These are phyloP conservation scores for Trichoderma gracile DNA, from an alignment of 2,329 filamentous ascomycete genomes.

Conservation along the genomic window DNA sequence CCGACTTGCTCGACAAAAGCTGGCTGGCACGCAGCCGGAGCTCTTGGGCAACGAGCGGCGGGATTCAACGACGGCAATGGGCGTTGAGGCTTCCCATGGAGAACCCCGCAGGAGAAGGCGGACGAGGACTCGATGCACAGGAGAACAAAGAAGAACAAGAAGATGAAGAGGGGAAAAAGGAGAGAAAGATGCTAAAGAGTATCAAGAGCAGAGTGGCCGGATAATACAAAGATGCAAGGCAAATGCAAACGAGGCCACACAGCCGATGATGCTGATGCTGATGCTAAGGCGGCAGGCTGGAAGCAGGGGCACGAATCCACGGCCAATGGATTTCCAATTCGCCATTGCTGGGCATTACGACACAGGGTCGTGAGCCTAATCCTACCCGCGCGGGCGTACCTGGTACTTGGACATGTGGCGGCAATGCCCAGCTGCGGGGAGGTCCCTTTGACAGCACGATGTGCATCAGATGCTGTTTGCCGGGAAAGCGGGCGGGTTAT, in stretches of 20 bases:
- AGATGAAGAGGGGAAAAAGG: neutral
- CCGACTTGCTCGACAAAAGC: neutral
- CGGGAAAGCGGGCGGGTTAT: too few relatives aligned
- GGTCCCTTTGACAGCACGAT: neutral
- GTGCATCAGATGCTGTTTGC: too few relatives aligned
- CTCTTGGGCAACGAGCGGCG: constrained; percentile 21
- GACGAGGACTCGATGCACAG: neutral
- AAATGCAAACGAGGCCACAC: constrained; percentile 1
- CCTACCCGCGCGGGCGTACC: neutral
- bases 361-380: constrained; percentile 18
- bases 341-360: constrained; percentile 1
- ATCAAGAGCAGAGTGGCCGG: neutral
- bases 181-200: neutral
- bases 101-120: constrained; percentile 9
- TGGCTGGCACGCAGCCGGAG: constrained; percentile 1
- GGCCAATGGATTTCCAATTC: constrained; percentile 15
- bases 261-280: constrained; percentile 11
- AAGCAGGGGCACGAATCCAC: constrained; percentile 4
- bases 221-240: constrained; percentile 2
- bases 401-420: neutral
- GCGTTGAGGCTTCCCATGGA: constrained; percentile 24
- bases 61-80: constrained; percentile 13
- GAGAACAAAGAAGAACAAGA: neutral
- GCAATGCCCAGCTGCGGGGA: neutral
- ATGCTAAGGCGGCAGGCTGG: neutral